Evolutionary conservation across 257 asterid species (phyloP), one percentile per base, ranked within the genome.

Genomic region (Petunia secreta): DNA sequence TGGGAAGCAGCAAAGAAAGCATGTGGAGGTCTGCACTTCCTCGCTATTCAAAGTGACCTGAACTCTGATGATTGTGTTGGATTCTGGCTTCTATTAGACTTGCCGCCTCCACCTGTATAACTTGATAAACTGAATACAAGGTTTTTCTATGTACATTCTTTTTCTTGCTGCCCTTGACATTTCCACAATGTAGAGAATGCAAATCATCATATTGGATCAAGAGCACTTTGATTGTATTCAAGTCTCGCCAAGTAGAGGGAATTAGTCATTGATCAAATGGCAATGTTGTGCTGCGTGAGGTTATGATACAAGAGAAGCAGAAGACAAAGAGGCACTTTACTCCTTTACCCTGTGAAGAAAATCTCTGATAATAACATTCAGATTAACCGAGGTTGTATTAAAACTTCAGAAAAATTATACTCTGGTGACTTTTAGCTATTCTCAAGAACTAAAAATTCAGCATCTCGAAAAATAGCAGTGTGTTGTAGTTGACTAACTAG

Each of bases 71-170:
- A 88, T 25, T 93, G 97, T 78, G 86, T 88, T 36, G 99, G 99
- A 37, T 93, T 95, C 79, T 95, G 99, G 99, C 96, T 95, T 67
- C 88, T 95, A 48, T 78, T 93, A 80, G 97, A 95, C 85, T 89
- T 95, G 81, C 99, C 99, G 43, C 93, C 97, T 34, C 97, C 99
- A 8, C 98, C 98, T 54, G 97, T 95, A 36, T 93, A 86, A 85
- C 46, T 48, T 48, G 58, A 46, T 48, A 10, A 25, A 71, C 36
- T 46, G 77, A 71, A 34, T 25, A 71, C 16, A 48, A 48, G 25
- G 25, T 25, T 10, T 48, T 25, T 43, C 77, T 71, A 25, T 71
- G 77, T 71, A 71, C 77, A 71, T 48, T 48, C 60, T 48, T 48
- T 69, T 16, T 69, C 57, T 69, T 69, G 59, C 77, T 71, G 55